These are phyloP conservation scores for Colletotrichum tabaci DNA, from an alignment of 2,329 filamentous ascomycete genomes.

Conservation along the genomic window DNA sequence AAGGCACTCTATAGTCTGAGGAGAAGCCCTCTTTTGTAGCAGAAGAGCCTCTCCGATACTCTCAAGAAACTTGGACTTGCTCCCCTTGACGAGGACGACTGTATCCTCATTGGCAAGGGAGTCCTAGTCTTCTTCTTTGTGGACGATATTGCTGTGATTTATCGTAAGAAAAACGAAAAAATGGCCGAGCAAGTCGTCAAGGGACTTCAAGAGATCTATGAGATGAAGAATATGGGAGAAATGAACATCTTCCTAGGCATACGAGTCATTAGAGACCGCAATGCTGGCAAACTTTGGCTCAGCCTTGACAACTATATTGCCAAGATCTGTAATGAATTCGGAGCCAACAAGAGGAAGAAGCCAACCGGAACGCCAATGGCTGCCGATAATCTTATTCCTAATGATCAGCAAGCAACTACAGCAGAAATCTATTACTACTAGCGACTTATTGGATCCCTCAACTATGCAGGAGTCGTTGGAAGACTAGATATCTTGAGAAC, in stretches of 20 bases:
- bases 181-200: constrained; percentile 6
- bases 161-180: too few relatives aligned
- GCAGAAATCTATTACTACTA: too few relatives aligned
- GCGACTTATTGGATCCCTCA: too few relatives aligned
- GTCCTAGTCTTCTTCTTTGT: constrained; percentile 43
- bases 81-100: constrained; percentile 33
- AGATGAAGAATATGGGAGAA: constrained; percentile 22
- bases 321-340: too few relatives aligned
- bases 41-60: constrained; percentile 35
- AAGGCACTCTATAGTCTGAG: constrained; percentile 1
- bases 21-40: constrained; percentile 40
- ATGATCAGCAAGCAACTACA: too few relatives aligned
- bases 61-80: constrained; percentile 21
- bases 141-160: constrained; percentile 44
- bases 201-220: constrained; percentile 22
- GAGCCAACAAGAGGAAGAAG: too few relatives aligned
- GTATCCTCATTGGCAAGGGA: constrained; percentile 27
- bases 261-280: constrained; percentile 18
- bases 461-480: too few relatives aligned
- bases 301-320: not conserved
- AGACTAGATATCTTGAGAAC: too few relatives aligned
- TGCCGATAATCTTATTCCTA: too few relatives aligned
- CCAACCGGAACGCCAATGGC: too few relatives aligned
- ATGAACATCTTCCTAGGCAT: constrained; percentile 41
- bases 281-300: not conserved